Evolutionary conservation across 495 filamentous ascomycete genomes (phyloP).

Genomic region (Bacidia rubella): DNA sequence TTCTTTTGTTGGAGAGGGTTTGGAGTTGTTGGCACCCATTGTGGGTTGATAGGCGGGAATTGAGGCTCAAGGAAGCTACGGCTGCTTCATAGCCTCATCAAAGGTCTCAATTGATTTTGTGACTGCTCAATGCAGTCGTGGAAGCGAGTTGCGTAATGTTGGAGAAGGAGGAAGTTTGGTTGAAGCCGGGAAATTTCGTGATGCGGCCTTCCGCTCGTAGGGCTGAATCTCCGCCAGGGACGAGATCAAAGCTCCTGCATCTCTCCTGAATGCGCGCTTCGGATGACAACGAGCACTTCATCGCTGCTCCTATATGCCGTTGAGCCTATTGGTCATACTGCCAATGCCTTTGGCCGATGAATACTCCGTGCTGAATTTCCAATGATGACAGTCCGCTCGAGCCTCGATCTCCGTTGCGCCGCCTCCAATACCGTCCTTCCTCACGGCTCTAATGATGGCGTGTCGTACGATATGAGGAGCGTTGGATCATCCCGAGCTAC

Average conservation of each 20-base stretch:
- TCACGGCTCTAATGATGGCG: too few species aligned
- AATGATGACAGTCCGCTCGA: too few species aligned
- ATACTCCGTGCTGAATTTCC: too few species aligned
- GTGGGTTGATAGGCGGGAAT: not conserved
- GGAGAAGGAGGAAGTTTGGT: not conserved
- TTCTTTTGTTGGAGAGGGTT: constrained; percentile 36
- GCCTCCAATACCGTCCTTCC: too few species aligned
- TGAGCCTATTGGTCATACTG: not conserved
- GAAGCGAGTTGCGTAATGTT: not conserved
- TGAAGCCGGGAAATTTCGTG: constrained; percentile 1
- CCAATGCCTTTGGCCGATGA: too few species aligned
- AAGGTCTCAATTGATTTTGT: not conserved
- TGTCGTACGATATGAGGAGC: too few species aligned
- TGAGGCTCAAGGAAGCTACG: not conserved
- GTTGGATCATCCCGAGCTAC: too few species aligned
- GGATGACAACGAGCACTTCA: not conserved
- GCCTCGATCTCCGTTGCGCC: too few species aligned
- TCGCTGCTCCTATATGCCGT: not conserved
- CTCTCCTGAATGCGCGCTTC: not conserved
- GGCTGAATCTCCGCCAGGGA: not conserved
- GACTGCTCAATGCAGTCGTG: not conserved
- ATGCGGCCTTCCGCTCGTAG: constrained; percentile 2
- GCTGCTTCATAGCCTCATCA: not conserved
- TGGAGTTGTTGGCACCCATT: constrained; percentile 42
- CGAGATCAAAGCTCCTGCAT: not conserved